Percentiles rank a stretch among this genome's conserved stretches.
phyloP scores from a whole-genome alignment of 257 asterid genomes.

The Phtheirospermum japonicum region DNA sequence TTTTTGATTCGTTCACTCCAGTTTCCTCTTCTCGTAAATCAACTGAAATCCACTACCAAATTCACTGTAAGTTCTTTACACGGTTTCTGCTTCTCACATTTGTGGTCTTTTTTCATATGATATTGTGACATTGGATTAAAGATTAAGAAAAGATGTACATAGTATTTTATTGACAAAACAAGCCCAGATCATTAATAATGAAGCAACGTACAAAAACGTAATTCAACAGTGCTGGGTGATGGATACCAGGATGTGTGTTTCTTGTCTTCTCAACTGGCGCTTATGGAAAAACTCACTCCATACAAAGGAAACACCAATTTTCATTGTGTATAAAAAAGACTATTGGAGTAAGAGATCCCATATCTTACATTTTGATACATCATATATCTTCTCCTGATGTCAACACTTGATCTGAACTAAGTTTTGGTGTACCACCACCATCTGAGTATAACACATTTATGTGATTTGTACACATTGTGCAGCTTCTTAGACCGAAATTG shows the following conservation, averaged over 20 bases:
- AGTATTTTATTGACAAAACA: no score
- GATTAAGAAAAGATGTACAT: no score
- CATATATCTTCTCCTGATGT: no score
- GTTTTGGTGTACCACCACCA: constrained; percentile 12
- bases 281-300: not conserved
- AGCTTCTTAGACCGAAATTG: constrained; percentile 71
- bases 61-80: constrained; percentile 55
- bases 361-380: constrained; percentile 9
- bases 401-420: not conserved
- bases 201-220: constrained; percentile 16
- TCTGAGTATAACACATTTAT: constrained; percentile 18
- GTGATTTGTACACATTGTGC: constrained; percentile 39
- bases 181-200: not conserved
- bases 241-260: constrained; percentile 3
- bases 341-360: no score
- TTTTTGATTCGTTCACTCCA: constrained; percentile 56
- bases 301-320: no score
- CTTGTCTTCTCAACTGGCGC: constrained; percentile 14
- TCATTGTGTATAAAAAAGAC: no score
- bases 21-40: constrained; percentile 70
- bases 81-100: constrained; percentile 14
- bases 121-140: not conserved
- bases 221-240: constrained; percentile 7
- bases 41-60: constrained; percentile 70
- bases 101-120: constrained; percentile 9